Conservation (phyloP, 75 land plant species). For the Cunninghamia lanceolata region DNA sequence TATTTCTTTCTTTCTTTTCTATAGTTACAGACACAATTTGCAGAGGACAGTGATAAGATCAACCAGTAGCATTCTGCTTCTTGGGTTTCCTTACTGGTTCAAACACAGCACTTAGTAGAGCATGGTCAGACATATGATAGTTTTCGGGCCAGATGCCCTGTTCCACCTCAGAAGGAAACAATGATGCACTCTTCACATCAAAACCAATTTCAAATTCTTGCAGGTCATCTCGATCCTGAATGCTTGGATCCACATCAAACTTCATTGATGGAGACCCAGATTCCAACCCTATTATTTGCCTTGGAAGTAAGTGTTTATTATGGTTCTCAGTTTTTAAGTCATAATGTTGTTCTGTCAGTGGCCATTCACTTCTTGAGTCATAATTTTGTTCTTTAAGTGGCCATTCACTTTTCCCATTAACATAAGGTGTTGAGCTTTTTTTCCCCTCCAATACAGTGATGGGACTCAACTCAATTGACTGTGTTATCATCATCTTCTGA, state of each 20-base stretch:
- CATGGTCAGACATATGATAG: slow-evolving; percentile 36
- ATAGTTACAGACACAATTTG: background rate
- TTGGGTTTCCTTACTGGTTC: slow-evolving; percentile 1
- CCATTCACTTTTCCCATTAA: background rate
- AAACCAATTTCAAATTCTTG: slow-evolving; percentile 8
- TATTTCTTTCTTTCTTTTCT: background rate
- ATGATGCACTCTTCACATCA: slow-evolving; percentile 21
- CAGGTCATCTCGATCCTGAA: background rate
- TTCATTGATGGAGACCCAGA: slow-evolving; percentile 1
- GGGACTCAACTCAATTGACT: slow-evolving; percentile 7
- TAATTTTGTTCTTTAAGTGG: background rate
- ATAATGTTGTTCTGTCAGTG: background rate
- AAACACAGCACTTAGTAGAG: slow-evolving; percentile 27
- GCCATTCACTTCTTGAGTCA: no score
- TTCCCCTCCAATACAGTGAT: slow-evolving; percentile 2
- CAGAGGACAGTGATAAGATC: background rate
- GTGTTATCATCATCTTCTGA: slow-evolving; percentile 7
- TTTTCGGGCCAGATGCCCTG: slow-evolving; percentile 39
- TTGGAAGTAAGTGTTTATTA: background rate
- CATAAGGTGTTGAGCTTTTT: background rate
- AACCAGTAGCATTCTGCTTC: background rate
- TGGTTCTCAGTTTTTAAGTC: background rate
- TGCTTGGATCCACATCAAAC: slow-evolving; percentile 5
- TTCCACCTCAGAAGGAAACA: slow-evolving; percentile 38
- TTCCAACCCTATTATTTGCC: background rate